Evolutionary conservation across 192 early-diverging fungal genomes (phyloP), one percentile per base, ranked within the genome.

Genomic region (Coemansia interrupta): DNA sequence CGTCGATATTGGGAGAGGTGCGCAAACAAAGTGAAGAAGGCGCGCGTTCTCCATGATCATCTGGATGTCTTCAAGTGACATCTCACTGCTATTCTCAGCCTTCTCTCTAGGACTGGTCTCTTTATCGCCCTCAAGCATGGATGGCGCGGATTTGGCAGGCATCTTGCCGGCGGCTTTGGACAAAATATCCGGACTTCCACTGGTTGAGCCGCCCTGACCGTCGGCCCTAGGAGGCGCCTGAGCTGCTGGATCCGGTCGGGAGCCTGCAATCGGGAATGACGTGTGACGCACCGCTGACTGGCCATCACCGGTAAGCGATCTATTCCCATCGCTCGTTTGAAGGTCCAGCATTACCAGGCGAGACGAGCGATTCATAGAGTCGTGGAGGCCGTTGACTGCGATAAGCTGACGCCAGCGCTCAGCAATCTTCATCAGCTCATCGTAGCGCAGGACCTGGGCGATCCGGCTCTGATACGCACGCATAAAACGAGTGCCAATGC

Each of bases 371-470:
- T 42, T 39, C 5, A 61, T 42, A 0, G 54, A 22, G 23, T 36
- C 30, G 19, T 49, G 23, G 9, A 68, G 49, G 28, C 61, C 55
- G 30, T 68, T 68, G n/a, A 63, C 18, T 2, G 63, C 45, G 39
- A 66, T 66, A 13, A 72, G 61, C 51, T 64, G 60, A 29, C 76
- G 62, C 76, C 76, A 79, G 47, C 66, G 76, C 60, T 79, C 76
- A 20, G 76, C 76, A 36, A 79, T 70, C 29, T 61, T 61, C 76
- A 79, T 79, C 22, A 79, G 62, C 62, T 79, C 76, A 41, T 79
- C 76, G 23, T 79, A 79, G 56, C 76, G 76, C 29, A 79, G 51
- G 2, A 79, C 76, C 29, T 79, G 66, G 49, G 41, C 47, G 12
- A 79, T 66, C 17, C 70, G 53, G 32, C 58, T 52, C 58, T 79